These are phyloP conservation scores for Xylariaceae sp. DNA, from an alignment of 2,329 filamentous ascomycete genomes.

Conservation along the genomic window DNA sequence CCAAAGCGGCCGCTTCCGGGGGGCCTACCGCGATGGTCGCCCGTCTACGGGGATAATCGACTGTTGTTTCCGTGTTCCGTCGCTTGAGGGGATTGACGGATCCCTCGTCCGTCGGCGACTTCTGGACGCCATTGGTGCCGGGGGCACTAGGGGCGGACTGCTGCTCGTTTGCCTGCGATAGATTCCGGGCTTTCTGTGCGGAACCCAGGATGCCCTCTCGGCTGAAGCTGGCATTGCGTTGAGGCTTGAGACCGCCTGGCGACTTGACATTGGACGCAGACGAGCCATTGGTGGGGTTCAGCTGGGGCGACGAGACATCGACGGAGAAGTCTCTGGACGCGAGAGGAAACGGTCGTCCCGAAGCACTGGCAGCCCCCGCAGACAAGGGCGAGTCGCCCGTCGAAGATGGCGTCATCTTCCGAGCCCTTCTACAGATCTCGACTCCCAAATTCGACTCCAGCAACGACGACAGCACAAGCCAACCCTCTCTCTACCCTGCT, in stretches of 20 bases:
- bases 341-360: slow-evolving; percentile 40
- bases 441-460: not conserved
- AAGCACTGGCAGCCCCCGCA: slow-evolving; percentile 35
- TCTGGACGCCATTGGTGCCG: slow-evolving; percentile 40
- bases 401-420: slow-evolving; percentile 47
- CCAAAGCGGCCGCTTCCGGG: slow-evolving; percentile 7
- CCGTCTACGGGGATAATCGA: slow-evolving; percentile 59
- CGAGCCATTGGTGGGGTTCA: slow-evolving; percentile 39
- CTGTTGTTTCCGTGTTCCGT: slow-evolving; percentile 54
- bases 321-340: slow-evolving; percentile 46
- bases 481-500: not conserved
- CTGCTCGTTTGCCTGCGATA: slow-evolving; percentile 52
- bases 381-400: slow-evolving; percentile 49
- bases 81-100: slow-evolving; percentile 50
- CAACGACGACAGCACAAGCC: not conserved
- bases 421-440: too few relatives aligned
- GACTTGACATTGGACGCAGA: slow-evolving; percentile 50
- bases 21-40: slow-evolving; percentile 60
- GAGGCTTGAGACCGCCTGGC: slow-evolving; percentile 43
- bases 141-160: slow-evolving; percentile 28
- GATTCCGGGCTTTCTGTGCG: slow-evolving; percentile 49
- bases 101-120: slow-evolving; percentile 47
- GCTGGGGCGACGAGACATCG: slow-evolving; percentile 44
- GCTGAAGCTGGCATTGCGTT: slow-evolving; percentile 47
- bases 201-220: slow-evolving; percentile 50